Conservation (phyloP, 148 eudicot species). For the Beta vulgaris region DNA sequence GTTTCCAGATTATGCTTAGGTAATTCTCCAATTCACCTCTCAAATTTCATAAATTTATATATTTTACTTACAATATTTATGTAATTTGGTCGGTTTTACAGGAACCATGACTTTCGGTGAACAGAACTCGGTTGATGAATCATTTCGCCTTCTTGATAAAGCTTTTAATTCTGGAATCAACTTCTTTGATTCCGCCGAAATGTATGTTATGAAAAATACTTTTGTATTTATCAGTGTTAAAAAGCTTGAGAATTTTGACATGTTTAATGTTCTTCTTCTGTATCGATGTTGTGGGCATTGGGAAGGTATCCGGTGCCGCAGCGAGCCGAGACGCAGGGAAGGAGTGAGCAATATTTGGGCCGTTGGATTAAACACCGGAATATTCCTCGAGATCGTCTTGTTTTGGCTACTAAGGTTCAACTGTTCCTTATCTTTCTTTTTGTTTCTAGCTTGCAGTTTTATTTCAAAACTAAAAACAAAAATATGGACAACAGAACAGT, state of each 20-base stretch:
- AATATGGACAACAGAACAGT: no score
- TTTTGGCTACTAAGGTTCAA: constrained; percentile 75
- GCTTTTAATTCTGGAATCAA: constrained; percentile 75
- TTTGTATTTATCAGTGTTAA: background rate
- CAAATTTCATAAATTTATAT: no score
- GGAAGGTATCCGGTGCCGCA: constrained; percentile 91
- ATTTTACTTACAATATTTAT: no score
- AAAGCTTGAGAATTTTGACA: background rate
- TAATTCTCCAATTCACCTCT: background rate
- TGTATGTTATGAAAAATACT: constrained; percentile 47
- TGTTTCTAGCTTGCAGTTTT: background rate
- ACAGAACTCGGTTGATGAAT: constrained; percentile 58
- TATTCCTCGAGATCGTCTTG: constrained; percentile 53
- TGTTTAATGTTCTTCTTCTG: background rate
- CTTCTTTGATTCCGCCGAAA: constrained; percentile 92
- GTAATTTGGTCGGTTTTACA: constrained; percentile 13
- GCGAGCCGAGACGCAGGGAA: constrained; percentile 69
- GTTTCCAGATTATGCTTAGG: constrained; percentile 71
- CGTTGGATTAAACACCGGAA: constrained; percentile 62
- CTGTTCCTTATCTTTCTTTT: no score
- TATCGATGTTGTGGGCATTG: background rate
- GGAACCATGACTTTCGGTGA: constrained; percentile 93
- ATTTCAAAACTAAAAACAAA: no score
- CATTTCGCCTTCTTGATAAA: constrained; percentile 57
- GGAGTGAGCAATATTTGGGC: constrained; percentile 79